Conservation (phyloP, 2,329 filamentous ascomycete genomes). For the Zymoseptoria ardabiliae region DNA sequence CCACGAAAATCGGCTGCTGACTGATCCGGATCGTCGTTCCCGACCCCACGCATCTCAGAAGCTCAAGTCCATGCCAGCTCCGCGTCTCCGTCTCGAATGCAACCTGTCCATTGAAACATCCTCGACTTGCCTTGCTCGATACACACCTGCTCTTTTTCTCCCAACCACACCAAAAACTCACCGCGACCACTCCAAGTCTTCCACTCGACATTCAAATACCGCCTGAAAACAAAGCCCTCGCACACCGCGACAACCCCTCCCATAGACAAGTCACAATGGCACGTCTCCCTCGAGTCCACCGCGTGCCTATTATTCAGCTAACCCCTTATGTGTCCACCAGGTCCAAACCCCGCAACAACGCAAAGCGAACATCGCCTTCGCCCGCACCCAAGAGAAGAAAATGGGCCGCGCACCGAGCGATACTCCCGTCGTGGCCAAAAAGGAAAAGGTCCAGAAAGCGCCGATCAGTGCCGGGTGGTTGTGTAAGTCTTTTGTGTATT, state of each 20-base stretch:
- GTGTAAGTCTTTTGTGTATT: constrained; percentile 40
- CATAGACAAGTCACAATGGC: constrained; percentile 2
- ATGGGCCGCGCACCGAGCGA: constrained; percentile 56
- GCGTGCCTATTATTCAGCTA: too few relatives aligned
- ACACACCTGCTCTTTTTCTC: background rate
- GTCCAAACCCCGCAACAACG: constrained; percentile 81
- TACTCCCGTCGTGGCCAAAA: constrained; percentile 43
- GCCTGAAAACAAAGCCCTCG: background rate
- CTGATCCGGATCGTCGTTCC: background rate
- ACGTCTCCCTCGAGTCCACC: background rate
- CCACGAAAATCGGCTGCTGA: background rate
- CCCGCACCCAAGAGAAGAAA: constrained; percentile 62
- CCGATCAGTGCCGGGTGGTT: constrained; percentile 53
- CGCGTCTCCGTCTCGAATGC: background rate
- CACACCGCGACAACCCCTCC: background rate
- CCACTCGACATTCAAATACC: background rate
- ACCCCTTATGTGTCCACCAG: constrained; percentile 44
- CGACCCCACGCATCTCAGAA: background rate
- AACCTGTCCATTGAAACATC: background rate
- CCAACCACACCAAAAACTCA: background rate
- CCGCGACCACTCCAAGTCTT: background rate
- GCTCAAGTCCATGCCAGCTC: background rate
- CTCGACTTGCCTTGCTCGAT: background rate
- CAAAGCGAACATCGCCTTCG: constrained; percentile 72
- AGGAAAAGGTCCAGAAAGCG: constrained; percentile 28